A percentile compares a stretch with the other conserved stretches of the same genome.
Conservation (phyloP, 1,139 yeast genomes). For the Candida albicans region DNA sequence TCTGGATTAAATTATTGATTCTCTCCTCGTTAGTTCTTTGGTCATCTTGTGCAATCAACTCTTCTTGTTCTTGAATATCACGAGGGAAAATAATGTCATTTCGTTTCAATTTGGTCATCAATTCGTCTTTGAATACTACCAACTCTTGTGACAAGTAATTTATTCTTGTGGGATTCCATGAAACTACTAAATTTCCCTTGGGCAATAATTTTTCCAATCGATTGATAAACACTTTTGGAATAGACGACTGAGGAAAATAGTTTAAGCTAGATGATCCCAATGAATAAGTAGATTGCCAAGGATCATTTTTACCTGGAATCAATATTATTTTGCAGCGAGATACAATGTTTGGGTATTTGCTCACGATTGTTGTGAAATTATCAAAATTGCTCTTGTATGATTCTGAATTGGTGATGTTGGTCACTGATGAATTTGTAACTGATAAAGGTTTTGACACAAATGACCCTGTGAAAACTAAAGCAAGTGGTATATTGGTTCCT, state of each 20-base stretch:
- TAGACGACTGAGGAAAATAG: constrained; percentile 66
- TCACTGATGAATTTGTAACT: constrained; percentile 41
- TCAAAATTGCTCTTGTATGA: constrained; percentile 75
- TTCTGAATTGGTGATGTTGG: constrained; percentile 46
- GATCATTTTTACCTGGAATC: constrained; percentile 89
- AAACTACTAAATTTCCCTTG: constrained; percentile 48
- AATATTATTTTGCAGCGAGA: constrained; percentile 53
- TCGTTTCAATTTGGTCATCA: constrained; percentile 67
- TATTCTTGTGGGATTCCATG: constrained; percentile 81
- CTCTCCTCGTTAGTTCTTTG: constrained; percentile 17
- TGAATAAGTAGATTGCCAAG: constrained; percentile 79
- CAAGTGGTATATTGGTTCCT: constrained; percentile 43
- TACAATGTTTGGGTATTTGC: constrained; percentile 34
- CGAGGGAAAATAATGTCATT: constrained; percentile 60
- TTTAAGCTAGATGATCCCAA: constrained; percentile 61
- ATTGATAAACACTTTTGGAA: constrained; percentile 71
- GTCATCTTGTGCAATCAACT: constrained; percentile 12
- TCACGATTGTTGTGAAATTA: constrained; percentile 57
- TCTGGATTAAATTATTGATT: constrained; percentile 18
- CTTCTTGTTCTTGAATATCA: constrained; percentile 33
- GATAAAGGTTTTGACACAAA: constrained; percentile 67
- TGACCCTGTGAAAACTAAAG: constrained; percentile 52
- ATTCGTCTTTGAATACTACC: constrained; percentile 68
- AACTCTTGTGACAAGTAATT: constrained; percentile 84
- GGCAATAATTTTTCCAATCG: constrained; percentile 65